Evolutionary conservation across 2,329 filamentous ascomycete species (phyloP).

Genomic region (Cladosporium oxysporum): DNA sequence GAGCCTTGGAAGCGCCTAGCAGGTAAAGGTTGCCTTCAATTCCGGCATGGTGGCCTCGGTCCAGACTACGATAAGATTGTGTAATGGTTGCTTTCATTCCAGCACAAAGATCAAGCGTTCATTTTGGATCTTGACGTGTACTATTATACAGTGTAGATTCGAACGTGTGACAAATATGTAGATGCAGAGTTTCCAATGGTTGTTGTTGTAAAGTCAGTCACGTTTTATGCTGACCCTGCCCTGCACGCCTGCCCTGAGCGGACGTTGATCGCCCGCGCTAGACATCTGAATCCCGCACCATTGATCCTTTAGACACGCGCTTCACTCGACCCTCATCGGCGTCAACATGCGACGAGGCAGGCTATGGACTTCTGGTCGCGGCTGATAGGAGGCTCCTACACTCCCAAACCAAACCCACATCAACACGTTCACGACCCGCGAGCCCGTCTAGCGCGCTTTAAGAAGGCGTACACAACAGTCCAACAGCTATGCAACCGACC

Average conservation of each 20-base stretch:
- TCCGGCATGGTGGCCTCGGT: background rate
- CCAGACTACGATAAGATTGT: background rate
- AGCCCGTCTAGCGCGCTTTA: constrained; percentile 63
- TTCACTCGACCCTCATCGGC: constrained; percentile 9
- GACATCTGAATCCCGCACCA: constrained; percentile 3
- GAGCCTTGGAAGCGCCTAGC: background rate
- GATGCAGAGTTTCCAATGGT: background rate
- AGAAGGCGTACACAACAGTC: constrained; percentile 61
- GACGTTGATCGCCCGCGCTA: constrained; percentile 11
- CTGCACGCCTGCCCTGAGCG: constrained; percentile 1
- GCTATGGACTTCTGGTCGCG: constrained; percentile 54
- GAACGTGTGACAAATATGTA: background rate
- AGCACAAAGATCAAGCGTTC: background rate
- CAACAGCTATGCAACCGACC: constrained; percentile 64
- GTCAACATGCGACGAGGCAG: constrained; percentile 19
- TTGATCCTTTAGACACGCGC: constrained; percentile 1
- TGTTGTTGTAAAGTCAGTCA: background rate
- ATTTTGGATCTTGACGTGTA: background rate
- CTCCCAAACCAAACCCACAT: constrained; percentile 51
- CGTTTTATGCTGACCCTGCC: background rate
- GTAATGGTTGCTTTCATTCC: background rate
- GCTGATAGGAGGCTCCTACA: constrained; percentile 59
- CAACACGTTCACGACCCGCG: constrained; percentile 53
- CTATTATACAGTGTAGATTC: no score
- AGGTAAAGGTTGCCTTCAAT: background rate